Percentiles rank a stretch among this genome's conserved stretches.
These are phyloP conservation scores for Macrocybe gigantea DNA, from an alignment of 768 basidiomycete species.

Conservation along the genomic window DNA sequence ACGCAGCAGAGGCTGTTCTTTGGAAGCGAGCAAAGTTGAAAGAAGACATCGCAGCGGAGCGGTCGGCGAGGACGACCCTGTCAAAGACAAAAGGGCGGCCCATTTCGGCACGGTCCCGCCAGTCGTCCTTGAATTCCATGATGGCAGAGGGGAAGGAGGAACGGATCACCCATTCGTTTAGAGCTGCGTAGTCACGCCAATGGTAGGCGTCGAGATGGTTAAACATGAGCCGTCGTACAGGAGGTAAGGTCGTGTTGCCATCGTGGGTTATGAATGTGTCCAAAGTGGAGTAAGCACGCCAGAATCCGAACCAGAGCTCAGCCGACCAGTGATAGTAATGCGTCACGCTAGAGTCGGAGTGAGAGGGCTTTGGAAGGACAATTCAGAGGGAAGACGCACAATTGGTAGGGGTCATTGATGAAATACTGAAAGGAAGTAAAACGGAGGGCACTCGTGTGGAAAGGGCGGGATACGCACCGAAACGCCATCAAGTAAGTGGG, in stretches of 20 bases:
- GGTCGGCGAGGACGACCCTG: constrained; percentile 83
- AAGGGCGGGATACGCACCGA: constrained; percentile 36
- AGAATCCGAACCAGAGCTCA: constrained; percentile 88
- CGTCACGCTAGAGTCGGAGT: constrained; percentile 54
- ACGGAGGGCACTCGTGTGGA: neutral
- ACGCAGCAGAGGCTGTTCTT: constrained; percentile 71
- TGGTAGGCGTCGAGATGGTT: constrained; percentile 65
- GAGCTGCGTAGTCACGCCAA: constrained; percentile 87
- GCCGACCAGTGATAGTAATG: constrained; percentile 96
- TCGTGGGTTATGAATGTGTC: constrained; percentile 60
- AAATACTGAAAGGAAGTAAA: constrained; percentile 48
- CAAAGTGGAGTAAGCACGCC: constrained; percentile 84
- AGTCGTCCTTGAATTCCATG: constrained; percentile 80
- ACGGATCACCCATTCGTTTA: constrained; percentile 87
- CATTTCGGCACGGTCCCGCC: constrained; percentile 72
- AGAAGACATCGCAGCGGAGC: constrained; percentile 77
- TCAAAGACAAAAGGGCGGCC: constrained; percentile 73
- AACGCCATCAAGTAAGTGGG: constrained; percentile 71
- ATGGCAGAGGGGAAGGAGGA: constrained; percentile 74
- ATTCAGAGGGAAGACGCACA: constrained; percentile 37
- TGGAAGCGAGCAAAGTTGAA: constrained; percentile 62
- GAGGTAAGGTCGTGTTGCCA: constrained; percentile 69
- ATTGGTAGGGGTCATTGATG: constrained; percentile 83
- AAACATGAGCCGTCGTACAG: constrained; percentile 73
- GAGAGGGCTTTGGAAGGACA: neutral